phyloP scores from a whole-genome alignment of 257 asterid genomes.

The Vinca minor region DNA sequence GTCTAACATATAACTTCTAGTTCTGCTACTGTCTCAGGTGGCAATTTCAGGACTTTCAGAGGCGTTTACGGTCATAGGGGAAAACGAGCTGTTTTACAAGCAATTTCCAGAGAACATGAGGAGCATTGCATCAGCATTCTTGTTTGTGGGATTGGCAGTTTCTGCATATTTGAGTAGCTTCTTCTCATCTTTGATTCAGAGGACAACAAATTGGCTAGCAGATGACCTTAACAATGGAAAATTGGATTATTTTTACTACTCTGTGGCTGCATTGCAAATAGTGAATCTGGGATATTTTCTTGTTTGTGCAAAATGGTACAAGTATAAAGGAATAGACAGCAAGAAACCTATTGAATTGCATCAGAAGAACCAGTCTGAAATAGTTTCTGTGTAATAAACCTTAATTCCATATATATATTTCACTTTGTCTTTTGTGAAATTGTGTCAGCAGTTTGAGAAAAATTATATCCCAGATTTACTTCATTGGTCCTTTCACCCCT shows the following conservation, averaged over 20 bases:
- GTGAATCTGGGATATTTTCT: conserved; percentile 47
- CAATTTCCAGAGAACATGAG: conserved; percentile 87
- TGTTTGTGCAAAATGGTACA: conserved; percentile 55
- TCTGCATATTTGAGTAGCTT: conserved; percentile 46
- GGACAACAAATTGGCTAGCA: conserved; percentile 56
- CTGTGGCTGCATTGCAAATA: conserved; percentile 36
- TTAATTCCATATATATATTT: background rate
- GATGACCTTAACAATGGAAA: conserved; percentile 72
- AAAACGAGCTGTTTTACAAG: conserved; percentile 53
- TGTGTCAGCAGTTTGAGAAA: background rate
- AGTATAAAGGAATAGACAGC: conserved; percentile 45
- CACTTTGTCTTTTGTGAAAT: background rate
- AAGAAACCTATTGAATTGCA: background rate
- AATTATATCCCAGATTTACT: too few relatives aligned
- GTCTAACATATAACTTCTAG: too few relatives aligned
- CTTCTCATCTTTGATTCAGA: conserved; percentile 38
- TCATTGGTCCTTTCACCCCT: too few relatives aligned
- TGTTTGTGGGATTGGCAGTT: conserved; percentile 55
- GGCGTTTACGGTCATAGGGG: conserved; percentile 53
- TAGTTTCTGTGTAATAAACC: background rate
- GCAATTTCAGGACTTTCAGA: conserved; percentile 55
- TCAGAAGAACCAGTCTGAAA: background rate
- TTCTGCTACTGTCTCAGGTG: conserved; percentile 64
- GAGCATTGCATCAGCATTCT: conserved; percentile 59
- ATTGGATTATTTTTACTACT: conserved; percentile 57